Percentiles rank a stretch among this genome's conserved stretches.
Evolutionary conservation across 2,329 filamentous ascomycete species (phyloP).

Genomic region (Aspergillus sp.): DNA sequence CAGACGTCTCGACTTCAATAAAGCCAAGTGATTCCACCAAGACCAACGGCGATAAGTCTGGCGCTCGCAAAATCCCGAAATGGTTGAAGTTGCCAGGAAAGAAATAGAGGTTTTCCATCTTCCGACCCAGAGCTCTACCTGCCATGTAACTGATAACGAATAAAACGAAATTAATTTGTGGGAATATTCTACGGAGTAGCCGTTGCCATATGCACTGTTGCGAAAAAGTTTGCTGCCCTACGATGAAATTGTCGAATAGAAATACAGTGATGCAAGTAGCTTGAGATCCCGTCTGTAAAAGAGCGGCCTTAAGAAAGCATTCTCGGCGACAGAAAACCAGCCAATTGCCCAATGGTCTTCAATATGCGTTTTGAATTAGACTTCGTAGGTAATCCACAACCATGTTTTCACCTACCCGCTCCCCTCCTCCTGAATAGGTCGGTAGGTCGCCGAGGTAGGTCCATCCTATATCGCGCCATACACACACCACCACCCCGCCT

Average conservation of each 20-base stretch:
- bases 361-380: constrained; percentile 16
- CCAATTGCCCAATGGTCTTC: not conserved
- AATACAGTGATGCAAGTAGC: not conserved
- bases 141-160: not conserved
- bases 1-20: constrained; percentile 42
- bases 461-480: not conserved
- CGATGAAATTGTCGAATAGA: too few relatives aligned
- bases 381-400: constrained; percentile 11
- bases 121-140: not conserved
- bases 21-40: constrained; percentile 23
- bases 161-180: not conserved
- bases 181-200: too few relatives aligned
- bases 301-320: not conserved
- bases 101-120: constrained; percentile 52
- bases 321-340: not conserved
- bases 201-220: too few relatives aligned
- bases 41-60: constrained; percentile 32
- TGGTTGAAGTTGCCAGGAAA: constrained; percentile 72
- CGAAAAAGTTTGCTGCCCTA: not conserved
- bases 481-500: not conserved
- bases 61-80: constrained; percentile 56
- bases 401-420: not conserved
- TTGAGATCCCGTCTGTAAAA: not conserved
- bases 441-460: not conserved
- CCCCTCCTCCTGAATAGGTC: not conserved